Percentiles rank a stretch among this genome's conserved stretches.
Conservation (phyloP, 108 stramenopile species). For the Schizochytrium sp. region DNA sequence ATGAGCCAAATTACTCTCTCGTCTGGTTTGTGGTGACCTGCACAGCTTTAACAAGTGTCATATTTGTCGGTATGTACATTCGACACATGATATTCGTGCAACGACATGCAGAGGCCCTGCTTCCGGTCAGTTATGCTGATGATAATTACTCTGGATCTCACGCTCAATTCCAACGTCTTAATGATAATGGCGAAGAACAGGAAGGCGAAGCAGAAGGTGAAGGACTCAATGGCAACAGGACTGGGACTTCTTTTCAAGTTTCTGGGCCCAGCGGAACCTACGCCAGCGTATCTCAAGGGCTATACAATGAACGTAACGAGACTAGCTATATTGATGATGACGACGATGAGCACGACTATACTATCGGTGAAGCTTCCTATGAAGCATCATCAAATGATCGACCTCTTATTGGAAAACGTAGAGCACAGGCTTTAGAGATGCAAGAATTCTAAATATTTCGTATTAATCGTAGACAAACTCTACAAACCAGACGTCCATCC, state of each 20-base stretch:
- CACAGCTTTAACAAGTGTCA: not conserved
- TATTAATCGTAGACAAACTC: not conserved
- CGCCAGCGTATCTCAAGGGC: too few relatives aligned
- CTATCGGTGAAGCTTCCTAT: too few relatives aligned
- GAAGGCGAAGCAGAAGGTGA: too few relatives aligned
- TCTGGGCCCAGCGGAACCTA: too few relatives aligned
- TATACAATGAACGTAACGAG: too few relatives aligned
- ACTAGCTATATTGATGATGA: too few relatives aligned
- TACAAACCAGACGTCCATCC: not conserved
- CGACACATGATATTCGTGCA: not conserved
- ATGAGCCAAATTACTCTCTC: not conserved
- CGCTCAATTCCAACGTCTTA: not conserved
- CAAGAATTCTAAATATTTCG: not conserved
- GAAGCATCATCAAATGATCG: not conserved
- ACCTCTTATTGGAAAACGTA: not conserved
- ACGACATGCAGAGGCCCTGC: not conserved
- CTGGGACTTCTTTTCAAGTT: too few relatives aligned
- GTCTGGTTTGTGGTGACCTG: not conserved
- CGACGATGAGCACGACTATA: too few relatives aligned
- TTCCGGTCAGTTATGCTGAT: not conserved
- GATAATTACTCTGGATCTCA: not conserved
- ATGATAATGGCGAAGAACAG: too few relatives aligned
- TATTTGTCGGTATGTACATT: not conserved
- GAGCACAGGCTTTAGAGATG: slow-evolving; percentile 20
- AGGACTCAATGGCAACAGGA: too few relatives aligned